Evolutionary conservation across 1,284 basidiomycete genomes (phyloP).

Genomic region (Tylopilus sp.): DNA sequence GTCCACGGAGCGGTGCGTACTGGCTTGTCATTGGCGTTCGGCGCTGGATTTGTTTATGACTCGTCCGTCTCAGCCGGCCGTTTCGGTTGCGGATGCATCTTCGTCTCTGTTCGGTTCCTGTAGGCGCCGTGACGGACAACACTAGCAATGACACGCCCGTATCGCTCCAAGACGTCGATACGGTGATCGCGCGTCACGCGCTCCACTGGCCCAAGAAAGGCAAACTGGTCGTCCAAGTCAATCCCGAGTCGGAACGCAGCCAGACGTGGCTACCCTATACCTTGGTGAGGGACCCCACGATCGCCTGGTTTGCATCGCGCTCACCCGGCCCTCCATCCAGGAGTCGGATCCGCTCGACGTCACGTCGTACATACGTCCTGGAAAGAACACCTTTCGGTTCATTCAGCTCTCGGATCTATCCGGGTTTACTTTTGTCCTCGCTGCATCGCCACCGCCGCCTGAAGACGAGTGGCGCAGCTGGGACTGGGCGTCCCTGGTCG

Average conservation of each 20-base stretch:
- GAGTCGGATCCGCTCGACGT: slow-evolving; percentile 28
- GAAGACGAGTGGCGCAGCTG: slow-evolving; percentile 25
- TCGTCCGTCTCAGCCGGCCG: background rate
- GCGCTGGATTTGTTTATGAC: background rate
- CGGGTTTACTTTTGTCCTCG: slow-evolving; percentile 27
- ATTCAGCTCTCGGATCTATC: slow-evolving; percentile 34
- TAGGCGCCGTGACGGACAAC: background rate
- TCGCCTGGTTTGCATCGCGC: too few species aligned
- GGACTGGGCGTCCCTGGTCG: slow-evolving; percentile 26
- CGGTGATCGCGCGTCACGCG: background rate
- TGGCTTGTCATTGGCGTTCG: background rate
- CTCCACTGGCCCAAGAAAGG: slow-evolving; percentile 29
- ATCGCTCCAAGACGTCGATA: slow-evolving; percentile 6
- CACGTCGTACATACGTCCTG: slow-evolving; percentile 27
- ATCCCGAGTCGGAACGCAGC: slow-evolving; percentile 20
- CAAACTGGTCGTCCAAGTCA: slow-evolving; percentile 30
- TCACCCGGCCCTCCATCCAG: slow-evolving; percentile 5
- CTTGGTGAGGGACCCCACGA: slow-evolving; percentile 22
- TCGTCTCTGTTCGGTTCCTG: slow-evolving; percentile 24
- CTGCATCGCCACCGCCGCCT: slow-evolving; percentile 19
- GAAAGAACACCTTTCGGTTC: slow-evolving; percentile 32
- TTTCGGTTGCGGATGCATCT: slow-evolving; percentile 22
- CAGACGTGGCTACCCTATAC: slow-evolving; percentile 32
- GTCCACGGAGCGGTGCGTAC: slow-evolving; percentile 19
- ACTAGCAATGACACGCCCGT: background rate